Conservation (phyloP, 495 filamentous ascomycete genomes). For the Tuber umbilicatum region DNA sequence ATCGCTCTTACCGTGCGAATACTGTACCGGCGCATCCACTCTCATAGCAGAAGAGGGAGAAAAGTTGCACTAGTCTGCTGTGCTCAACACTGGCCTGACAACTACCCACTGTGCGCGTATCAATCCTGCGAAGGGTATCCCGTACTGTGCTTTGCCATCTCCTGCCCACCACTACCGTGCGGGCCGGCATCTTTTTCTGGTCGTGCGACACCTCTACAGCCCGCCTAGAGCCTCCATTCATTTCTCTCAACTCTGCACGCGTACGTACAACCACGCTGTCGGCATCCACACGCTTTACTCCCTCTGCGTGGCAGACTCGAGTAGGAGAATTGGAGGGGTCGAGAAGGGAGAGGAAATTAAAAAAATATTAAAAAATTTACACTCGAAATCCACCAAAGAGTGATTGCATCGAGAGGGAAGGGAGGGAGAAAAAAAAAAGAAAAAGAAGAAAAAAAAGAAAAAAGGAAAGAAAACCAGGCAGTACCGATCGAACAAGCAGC, state of each 20-base stretch:
- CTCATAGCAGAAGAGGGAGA: background rate
- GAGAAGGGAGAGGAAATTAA: background rate
- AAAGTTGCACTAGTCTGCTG: background rate
- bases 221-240: conserved; percentile 36
- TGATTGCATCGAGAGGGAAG: conserved; percentile 17
- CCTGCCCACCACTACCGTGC: conserved; percentile 27
- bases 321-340: conserved; percentile 19
- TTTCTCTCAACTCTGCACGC: conserved; percentile 17
- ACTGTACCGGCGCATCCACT: background rate
- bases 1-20: background rate
- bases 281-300: conserved; percentile 28
- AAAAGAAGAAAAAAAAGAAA: background rate
- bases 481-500: conserved; percentile 35
- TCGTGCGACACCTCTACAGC: conserved; percentile 37
- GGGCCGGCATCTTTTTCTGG: conserved; percentile 35
- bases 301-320: conserved; percentile 30
- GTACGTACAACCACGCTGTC: conserved; percentile 38
- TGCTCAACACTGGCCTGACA: conserved; percentile 1
- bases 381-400: conserved; percentile 31
- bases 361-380: conserved; percentile 21
- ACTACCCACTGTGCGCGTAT: conserved; percentile 3
- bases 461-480: conserved; percentile 9
- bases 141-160: conserved; percentile 26
- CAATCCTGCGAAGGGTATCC: background rate
- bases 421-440: background rate